Conservation (phyloP, 202 grass and related monocot genomes). For the Eragrostis tef region DNA sequence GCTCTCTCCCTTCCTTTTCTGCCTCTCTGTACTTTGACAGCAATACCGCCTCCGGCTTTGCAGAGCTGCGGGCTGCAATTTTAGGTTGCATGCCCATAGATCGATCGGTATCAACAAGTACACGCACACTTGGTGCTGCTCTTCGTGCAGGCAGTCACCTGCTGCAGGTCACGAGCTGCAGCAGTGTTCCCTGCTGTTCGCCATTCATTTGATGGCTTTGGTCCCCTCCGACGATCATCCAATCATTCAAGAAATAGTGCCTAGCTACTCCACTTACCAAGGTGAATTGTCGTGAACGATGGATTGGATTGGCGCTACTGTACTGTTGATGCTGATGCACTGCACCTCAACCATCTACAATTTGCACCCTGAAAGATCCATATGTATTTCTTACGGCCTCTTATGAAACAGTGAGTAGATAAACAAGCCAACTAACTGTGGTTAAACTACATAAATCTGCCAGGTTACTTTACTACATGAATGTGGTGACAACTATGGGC, state of each 20-base stretch:
- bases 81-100: conserved; percentile 29
- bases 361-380: neutral
- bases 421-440: neutral
- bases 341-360: neutral
- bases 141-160: conserved; percentile 26
- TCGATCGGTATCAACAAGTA: conserved; percentile 45
- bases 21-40: neutral
- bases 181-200: conserved; percentile 38
- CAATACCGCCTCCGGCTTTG: conserved; percentile 3
- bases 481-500: neutral
- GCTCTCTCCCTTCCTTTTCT: neutral
- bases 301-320: conserved; percentile 16
- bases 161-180: conserved; percentile 34
- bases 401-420: neutral
- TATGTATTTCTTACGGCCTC: neutral
- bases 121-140: conserved; percentile 39
- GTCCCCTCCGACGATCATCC: conserved; percentile 36
- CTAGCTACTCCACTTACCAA: neutral
- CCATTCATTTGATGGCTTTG: conserved; percentile 20
- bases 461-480: neutral
- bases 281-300: neutral
- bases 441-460: neutral
- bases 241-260: conserved; percentile 33
- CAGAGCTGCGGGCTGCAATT: neutral
- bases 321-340: neutral